Percentiles rank a stretch among this genome's conserved stretches.
These are phyloP conservation scores for Daldinia vernicosa DNA, from an alignment of 495 filamentous ascomycete genomes.

Conservation along the genomic window DNA sequence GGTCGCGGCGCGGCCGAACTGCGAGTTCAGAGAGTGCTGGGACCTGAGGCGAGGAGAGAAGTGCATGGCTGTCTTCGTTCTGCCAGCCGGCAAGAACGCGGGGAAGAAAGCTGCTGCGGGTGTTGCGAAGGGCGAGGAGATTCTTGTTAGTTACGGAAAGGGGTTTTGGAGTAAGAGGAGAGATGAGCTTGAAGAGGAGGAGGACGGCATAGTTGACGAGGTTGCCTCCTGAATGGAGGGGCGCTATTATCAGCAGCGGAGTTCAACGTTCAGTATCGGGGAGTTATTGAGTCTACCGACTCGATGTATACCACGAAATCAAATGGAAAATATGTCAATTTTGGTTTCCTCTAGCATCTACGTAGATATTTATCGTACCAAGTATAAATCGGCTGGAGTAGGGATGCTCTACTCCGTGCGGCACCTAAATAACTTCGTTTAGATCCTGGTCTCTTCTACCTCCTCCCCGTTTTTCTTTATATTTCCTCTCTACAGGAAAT, in stretches of 20 bases:
- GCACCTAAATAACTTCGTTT: not conserved
- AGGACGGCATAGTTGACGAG: conserved; percentile 29
- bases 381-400: not conserved
- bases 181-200: conserved; percentile 40
- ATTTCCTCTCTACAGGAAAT: conserved; percentile 42
- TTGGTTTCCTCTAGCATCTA: not conserved
- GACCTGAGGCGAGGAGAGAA: conserved; percentile 56
- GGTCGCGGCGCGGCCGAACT: conserved; percentile 62
- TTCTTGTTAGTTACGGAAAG: conserved; percentile 73
- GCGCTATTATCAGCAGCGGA: too few species aligned
- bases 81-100: conserved; percentile 63
- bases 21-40: conserved; percentile 68
- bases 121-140: conserved; percentile 66
- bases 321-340: not conserved
- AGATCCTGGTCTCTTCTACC: not conserved
- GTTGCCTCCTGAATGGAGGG: not conserved
- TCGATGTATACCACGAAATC: not conserved
- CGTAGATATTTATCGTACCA: not conserved
- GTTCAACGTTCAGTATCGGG: not conserved
- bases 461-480: not conserved
- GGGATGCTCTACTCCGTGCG: not conserved
- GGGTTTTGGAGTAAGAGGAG: conserved; percentile 66
- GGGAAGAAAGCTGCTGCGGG: conserved; percentile 55
- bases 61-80: conserved; percentile 70
- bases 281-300: not conserved